phyloP scores from a whole-genome alignment of 305 asterid genomes.

The Fraxinus floribunda region DNA sequence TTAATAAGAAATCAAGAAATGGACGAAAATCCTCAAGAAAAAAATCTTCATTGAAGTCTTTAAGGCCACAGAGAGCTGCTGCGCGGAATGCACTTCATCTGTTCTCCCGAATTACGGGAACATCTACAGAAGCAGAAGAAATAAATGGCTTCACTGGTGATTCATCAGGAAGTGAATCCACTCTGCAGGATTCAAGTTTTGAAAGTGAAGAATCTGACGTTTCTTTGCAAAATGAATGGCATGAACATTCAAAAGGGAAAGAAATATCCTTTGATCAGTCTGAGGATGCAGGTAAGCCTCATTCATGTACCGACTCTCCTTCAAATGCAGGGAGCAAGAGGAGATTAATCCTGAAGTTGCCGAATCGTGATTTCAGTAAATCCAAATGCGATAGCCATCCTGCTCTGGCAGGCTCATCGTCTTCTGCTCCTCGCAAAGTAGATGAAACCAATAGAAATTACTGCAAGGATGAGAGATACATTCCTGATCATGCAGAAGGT shows the following conservation, averaged over 20 bases:
- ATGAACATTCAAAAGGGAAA: slow-evolving; percentile 69
- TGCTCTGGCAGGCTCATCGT: slow-evolving; percentile 55
- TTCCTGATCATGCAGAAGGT: slow-evolving; percentile 36
- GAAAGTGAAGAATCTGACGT: slow-evolving; percentile 78
- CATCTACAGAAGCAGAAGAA: slow-evolving; percentile 67
- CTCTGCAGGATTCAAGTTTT: slow-evolving; percentile 59
- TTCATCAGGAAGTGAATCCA: slow-evolving; percentile 70
- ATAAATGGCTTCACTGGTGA: slow-evolving; percentile 50
- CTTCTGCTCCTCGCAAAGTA: slow-evolving; percentile 36
- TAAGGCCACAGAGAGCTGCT: slow-evolving; percentile 96
- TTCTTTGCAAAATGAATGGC: slow-evolving; percentile 50
- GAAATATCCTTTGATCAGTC: slow-evolving; percentile 52
- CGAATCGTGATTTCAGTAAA: slow-evolving; percentile 68
- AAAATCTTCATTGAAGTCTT: slow-evolving; percentile 55
- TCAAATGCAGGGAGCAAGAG: slow-evolving; percentile 53
- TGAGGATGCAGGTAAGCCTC: slow-evolving; percentile 41
- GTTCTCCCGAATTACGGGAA: slow-evolving; percentile 86
- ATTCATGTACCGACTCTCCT: slow-evolving; percentile 42
- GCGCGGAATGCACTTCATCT: slow-evolving; percentile 95
- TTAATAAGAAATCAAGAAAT: slow-evolving; percentile 53
- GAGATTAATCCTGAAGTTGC: slow-evolving; percentile 78
- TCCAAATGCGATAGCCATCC: slow-evolving; percentile 30
- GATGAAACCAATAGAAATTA: slow-evolving; percentile 25
- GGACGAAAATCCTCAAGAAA: slow-evolving; percentile 56
- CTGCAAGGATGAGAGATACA: slow-evolving; percentile 34